Conservation (phyloP, 495 filamentous ascomycete species). For the Mytilinidion resinicola region DNA sequence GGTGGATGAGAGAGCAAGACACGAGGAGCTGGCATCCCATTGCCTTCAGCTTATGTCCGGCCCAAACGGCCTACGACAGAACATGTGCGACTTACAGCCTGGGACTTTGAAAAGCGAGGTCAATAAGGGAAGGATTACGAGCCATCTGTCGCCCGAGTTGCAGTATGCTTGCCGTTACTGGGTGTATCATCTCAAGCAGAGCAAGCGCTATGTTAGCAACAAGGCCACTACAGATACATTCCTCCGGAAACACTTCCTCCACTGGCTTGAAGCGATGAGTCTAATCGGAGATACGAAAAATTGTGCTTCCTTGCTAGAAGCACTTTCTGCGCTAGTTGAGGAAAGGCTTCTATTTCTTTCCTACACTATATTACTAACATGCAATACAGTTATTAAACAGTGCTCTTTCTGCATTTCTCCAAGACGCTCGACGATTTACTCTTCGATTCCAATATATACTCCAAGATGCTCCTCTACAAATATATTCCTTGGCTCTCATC, state of each 20-base stretch:
- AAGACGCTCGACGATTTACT: slow-evolving; percentile 37
- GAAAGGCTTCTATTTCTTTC: neutral
- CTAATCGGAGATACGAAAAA: slow-evolving; percentile 27
- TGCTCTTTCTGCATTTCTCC: slow-evolving; percentile 23
- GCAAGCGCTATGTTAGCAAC: slow-evolving; percentile 22
- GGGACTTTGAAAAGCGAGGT: slow-evolving; percentile 21
- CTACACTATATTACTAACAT: neutral
- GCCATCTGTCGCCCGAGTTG: too few species aligned
- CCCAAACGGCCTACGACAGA: slow-evolving; percentile 21
- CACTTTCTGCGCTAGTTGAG: neutral
- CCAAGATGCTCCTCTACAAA: slow-evolving; percentile 28
- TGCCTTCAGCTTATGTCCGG: slow-evolving; percentile 34
- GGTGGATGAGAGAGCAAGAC: slow-evolving; percentile 33
- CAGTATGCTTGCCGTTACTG: too few species aligned
- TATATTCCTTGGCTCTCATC: too few species aligned
- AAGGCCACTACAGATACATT: slow-evolving; percentile 30
- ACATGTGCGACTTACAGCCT: slow-evolving; percentile 38
- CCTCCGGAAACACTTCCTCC: slow-evolving; percentile 40
- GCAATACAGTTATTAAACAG: neutral
- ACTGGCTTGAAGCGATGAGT: slow-evolving; percentile 41
- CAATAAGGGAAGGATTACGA: slow-evolving; percentile 41
- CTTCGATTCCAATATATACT: slow-evolving; percentile 23
- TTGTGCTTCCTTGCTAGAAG: neutral
- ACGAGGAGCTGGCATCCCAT: slow-evolving; percentile 29
- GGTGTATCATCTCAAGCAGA: slow-evolving; percentile 41